Base-by-base conservation (phyloP, 208 protist genomes). In the Acanthamoeba healyi region DNA sequence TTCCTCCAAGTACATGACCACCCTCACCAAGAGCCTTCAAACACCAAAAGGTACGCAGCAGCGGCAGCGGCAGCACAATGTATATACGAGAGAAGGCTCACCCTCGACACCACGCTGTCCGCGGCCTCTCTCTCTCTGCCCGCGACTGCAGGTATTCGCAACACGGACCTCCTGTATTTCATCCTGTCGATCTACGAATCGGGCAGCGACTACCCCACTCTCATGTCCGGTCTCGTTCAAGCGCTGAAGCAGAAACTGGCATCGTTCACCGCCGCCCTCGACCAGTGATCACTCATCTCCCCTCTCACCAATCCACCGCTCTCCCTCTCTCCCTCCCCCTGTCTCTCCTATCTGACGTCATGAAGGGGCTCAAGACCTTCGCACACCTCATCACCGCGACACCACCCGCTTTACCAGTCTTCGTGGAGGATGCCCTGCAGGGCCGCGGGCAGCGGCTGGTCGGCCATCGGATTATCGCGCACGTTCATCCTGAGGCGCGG, bases 241-340 rank as follows among this genome's bases (percentile, higher is more conserved):
- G 29, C 58, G 58, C 58, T 65, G 58, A 65, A 65, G 58, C 58
- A 65, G 58, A 65, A 65, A 34, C 58, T 65, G n/a, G 58, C 58
- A 34, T 65, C 58, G 2, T 65, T 61, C 14, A 61, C 14, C 54
- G 54, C 26, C 58, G 58, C 29, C n/a, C 51, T 58, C 51, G 51
- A 58, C 51, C 51, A 14, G 51, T 58, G 19, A 58, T 0, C 19
- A 24, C 7, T n/a, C n/a, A n/a, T n/a, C n/a, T n/a, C n/a, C n/a
- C n/a, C n/a, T n/a, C n/a, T n/a, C n/a, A n/a, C n/a, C n/a, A n/a
- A n/a, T n/a, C n/a, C n/a, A n/a, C n/a, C n/a, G n/a, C n/a, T n/a
- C n/a, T n/a, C n/a, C n/a, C n/a, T n/a, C n/a, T n/a, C n/a, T n/a
- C n/a, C n/a, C n/a, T n/a, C n/a, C n/a, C n/a, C n/a, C n/a, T n/a